Percentiles rank a stretch among this genome's conserved stretches.
phyloP scores from a whole-genome alignment of 306 rosid genomes.

The Abrus pulchellus region DNA sequence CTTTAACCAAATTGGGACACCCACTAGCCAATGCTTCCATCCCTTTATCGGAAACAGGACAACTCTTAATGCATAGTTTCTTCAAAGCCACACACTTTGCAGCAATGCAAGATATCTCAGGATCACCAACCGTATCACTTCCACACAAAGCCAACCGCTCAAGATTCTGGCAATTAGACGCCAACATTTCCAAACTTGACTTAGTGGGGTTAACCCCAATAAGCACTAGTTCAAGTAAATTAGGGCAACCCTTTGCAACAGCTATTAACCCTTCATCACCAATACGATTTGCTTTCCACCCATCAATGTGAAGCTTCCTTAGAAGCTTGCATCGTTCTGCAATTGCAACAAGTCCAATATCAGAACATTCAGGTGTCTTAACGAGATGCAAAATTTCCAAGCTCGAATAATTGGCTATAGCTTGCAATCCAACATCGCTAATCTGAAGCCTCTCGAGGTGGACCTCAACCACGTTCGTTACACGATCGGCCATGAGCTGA shows the following conservation, averaged over 20 bases:
- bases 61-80: conserved; percentile 95
- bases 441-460: conserved; percentile 95
- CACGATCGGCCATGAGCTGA: conserved; percentile 54
- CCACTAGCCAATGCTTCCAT: conserved; percentile 88
- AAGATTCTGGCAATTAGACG: conserved; percentile 82
- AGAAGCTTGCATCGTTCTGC: conserved; percentile 85
- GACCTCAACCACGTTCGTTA: conserved; percentile 68
- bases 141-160: conserved; percentile 95
- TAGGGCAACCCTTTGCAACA: conserved; percentile 80
- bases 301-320: conserved; percentile 95
- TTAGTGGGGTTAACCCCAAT: conserved; percentile 93
- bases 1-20: conserved; percentile 97
- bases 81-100: conserved; percentile 86
- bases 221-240: conserved; percentile 87
- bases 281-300: conserved; percentile 91
- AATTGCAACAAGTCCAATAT: conserved; percentile 70
- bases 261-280: conserved; percentile 90
- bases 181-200: conserved; percentile 79
- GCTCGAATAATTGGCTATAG: conserved; percentile 75
- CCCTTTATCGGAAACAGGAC: conserved; percentile 85
- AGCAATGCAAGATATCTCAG: conserved; percentile 89
- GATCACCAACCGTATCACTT: conserved; percentile 93
- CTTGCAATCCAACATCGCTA: conserved; percentile 75
- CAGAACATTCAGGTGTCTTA: conserved; percentile 92
- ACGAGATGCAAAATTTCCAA: conserved; percentile 94